Base-by-base conservation (phyloP, 441 rosid genomes). In the Populus tomentosa region DNA sequence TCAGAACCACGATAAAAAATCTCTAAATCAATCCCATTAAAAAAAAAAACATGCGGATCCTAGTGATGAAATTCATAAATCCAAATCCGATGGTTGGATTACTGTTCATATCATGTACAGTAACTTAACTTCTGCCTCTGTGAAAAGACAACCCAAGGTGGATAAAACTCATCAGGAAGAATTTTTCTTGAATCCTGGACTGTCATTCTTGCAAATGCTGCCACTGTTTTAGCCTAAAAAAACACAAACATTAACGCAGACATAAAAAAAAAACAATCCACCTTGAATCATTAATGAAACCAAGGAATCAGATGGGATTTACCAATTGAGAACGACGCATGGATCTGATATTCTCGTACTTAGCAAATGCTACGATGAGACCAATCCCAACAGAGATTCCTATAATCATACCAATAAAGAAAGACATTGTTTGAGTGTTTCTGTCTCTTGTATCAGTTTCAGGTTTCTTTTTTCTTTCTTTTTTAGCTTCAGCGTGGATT, bases 191-290 rank as follows among this genome's bases (percentile, higher is more conserved):
- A 89, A 89, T 94, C 99, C 64, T 86, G 90, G 79, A 95, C 91
- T 36, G 92, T 92, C 97, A 95, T 86, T 82, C 92, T 94, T 5
- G 97, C 94, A 79, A 95, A 95, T 61, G 97, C 90, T n/a, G 97
- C 97, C 33, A 95, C 86, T n/a, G 82, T 87, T 40, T 69, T 82
- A 8, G 97, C 99, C 99, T 94, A 28, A n/a, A 18, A 69, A 70
- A 2, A 42, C 72, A n/a, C 28, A 65, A 14, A 40, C 16, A 53
- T 18, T n/a, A 72, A 66, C 3, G 16, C 9, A 20, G 36, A 65
- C n/a, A 20, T 11, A 7, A 61, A 61, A 23, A 24, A 56, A 23
- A 32, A 50, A 8, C 3, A 50, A 20, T 21, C 65, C 32, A 40
- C 18, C 9, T 23, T 28, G 20, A 28, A 35, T 32, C 33, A 6